A percentile compares a stretch with the other conserved stretches of the same genome.
Evolutionary conservation across 768 basidiomycete species (phyloP).

Genomic region (Tricholoma sp.): DNA sequence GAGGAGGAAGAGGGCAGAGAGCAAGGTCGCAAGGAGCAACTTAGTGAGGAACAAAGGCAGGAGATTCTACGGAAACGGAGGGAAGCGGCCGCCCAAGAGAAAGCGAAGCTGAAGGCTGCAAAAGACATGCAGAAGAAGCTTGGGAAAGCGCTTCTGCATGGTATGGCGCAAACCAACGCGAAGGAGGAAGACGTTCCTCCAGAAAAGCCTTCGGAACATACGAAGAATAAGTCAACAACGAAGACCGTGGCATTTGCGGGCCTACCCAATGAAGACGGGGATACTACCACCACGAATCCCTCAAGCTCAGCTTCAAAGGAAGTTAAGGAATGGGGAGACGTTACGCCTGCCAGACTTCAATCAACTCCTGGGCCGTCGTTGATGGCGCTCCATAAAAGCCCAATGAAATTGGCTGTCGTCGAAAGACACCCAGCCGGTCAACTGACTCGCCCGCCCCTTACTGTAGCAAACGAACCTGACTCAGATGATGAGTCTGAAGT

Average conservation of each 20-base stretch:
- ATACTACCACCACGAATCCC: slow-evolving; percentile 17
- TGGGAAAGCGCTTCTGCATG: slow-evolving; percentile 60
- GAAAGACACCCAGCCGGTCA: slow-evolving; percentile 47
- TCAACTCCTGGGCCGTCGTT: slow-evolving; percentile 30
- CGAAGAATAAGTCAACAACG: slow-evolving; percentile 29
- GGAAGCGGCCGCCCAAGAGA: slow-evolving; percentile 38
- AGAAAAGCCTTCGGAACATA: slow-evolving; percentile 26
- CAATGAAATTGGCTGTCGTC: slow-evolving; percentile 68
- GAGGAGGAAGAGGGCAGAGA: slow-evolving; percentile 64
- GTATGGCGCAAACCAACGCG: slow-evolving; percentile 36
- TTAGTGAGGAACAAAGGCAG: slow-evolving; percentile 35
- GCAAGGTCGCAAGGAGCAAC: slow-evolving; percentile 33
- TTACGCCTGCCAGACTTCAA: slow-evolving; percentile 46
- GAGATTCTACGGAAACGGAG: slow-evolving; percentile 48
- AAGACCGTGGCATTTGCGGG: slow-evolving; percentile 68
- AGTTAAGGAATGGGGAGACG: slow-evolving; percentile 46
- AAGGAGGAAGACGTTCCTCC: slow-evolving; percentile 29
- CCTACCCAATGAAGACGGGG: slow-evolving; percentile 11
- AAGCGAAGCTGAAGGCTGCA: slow-evolving; percentile 32
- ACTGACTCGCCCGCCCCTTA: slow-evolving; percentile 13
- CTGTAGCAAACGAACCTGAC: slow-evolving; percentile 30
- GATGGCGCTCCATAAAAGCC: slow-evolving; percentile 32
- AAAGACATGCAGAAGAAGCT: slow-evolving; percentile 71
- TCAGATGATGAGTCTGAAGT: slow-evolving; percentile 68
- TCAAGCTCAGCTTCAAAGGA: slow-evolving; percentile 3